Base-by-base conservation (phyloP, 2,329 filamentous ascomycete species). In the Exophiala bonariae region DNA sequence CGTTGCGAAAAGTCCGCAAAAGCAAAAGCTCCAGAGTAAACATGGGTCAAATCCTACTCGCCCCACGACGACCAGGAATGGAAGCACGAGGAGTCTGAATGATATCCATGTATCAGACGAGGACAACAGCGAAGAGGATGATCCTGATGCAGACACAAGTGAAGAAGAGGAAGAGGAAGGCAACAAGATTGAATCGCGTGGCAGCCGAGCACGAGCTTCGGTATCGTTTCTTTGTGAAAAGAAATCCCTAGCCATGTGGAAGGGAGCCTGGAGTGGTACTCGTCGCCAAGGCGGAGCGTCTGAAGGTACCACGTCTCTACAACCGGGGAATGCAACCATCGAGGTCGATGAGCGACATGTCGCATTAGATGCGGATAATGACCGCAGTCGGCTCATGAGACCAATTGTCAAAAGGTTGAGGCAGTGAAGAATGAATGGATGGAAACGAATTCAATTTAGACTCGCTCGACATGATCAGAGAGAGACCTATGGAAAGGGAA, bases 11-110 rank as follows among this genome's bases (percentile, higher is more conserved):
- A 36, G 17, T 3, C 26, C 31, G 13, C 20, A 16, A 7, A 18
- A 22, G 10, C 17, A n/a, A 14, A 6, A 34, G 14, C 32, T 6
- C 17, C 6, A 41, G 22, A 18, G 8, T 23, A 38, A 32, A 48
- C 47, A 4, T 37, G 36, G 2, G 41, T 42, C 11, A 34, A 36
- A 10, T 50, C 8, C 18, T 16, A 8, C 19, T 18, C n/a, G 19
- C 35, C 4, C 7, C 10, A 37, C 14, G 9, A 7, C 14, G 19
- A n/a, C 16, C 8, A 9, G 35, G 10, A 16, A 37, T 13, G 11
- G 4, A 13, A 37, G 35, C 35, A 19, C 35, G 6, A 9, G 18
- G n/a, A 37, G 35, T 20, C 18, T 37, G 10, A 37, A 20, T 17
- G 18, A 22, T 37, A 8, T 37, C 8, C 35, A 26, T 6, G 23